Evolutionary conservation across 2,329 filamentous ascomycete genomes (phyloP).

Genomic region (Ceratocystis lukuohia): DNA sequence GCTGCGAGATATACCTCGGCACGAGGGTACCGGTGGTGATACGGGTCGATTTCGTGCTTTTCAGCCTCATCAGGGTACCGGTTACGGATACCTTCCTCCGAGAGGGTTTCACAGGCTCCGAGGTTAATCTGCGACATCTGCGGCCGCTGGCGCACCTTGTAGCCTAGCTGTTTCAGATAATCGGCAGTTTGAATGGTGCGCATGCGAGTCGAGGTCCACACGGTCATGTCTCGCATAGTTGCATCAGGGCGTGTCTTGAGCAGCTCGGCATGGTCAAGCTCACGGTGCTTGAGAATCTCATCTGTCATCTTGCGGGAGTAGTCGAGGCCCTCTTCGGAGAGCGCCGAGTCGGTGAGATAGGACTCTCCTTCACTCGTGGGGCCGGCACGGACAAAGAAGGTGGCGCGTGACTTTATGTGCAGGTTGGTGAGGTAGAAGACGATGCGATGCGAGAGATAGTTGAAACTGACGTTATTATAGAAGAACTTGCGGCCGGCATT

Average conservation of each 20-base stretch:
- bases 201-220: conserved; percentile 90
- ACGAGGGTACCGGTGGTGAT: conserved; percentile 89
- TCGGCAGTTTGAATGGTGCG: conserved; percentile 84
- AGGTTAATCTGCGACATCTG: conserved; percentile 98
- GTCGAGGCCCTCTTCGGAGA: conserved; percentile 65
- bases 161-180: conserved; percentile 64
- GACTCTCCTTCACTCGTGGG: conserved; percentile 77
- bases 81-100: conserved; percentile 64
- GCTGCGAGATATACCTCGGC: conserved; percentile 53
- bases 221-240: conserved; percentile 64
- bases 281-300: conserved; percentile 66
- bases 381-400: conserved; percentile 82
- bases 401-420: conserved; percentile 88
- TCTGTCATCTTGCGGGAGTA: conserved; percentile 83
- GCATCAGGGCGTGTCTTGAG: conserved; percentile 52
- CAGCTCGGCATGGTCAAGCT: conserved; percentile 61
- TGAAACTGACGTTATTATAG: conserved; percentile 94
- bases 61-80: conserved; percentile 81
- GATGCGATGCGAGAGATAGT: conserved; percentile 90
- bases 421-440: conserved; percentile 97
- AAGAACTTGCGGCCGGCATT: conserved; percentile 87
- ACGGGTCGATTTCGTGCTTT: conserved; percentile 88
- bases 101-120: conserved; percentile 87
- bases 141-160: conserved; percentile 77
- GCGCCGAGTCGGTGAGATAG: conserved; percentile 77